Evolutionary conservation across 306 rosid genomes (phyloP).

Genomic region (Parietaria judaica): DNA sequence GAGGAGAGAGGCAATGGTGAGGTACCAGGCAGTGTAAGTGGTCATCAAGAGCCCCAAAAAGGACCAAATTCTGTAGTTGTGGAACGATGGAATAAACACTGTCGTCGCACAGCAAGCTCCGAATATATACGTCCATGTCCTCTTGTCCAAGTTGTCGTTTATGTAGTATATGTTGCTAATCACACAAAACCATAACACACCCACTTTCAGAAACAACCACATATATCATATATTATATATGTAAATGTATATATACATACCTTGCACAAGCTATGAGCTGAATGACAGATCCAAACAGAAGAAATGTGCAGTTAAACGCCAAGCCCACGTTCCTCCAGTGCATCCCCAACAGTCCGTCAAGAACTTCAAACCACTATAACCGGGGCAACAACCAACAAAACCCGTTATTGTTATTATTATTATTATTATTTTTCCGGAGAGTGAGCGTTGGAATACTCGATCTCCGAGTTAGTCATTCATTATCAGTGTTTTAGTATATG

Average conservation of each 20-base stretch:
- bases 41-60: conserved; percentile 93
- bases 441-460: no score
- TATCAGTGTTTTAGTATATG: no score
- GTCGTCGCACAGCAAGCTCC: conserved; percentile 99
- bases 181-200: conserved; percentile 1
- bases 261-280: conserved; percentile 99
- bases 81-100: conserved; percentile 93
- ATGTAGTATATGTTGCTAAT: conserved; percentile 90
- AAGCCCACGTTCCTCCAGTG: conserved; percentile 98
- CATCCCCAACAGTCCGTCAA: conserved; percentile 94
- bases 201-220: conserved; percentile 4
- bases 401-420: neutral
- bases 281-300: conserved; percentile 98
- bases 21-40: conserved; percentile 99
- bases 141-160: conserved; percentile 93
- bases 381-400: neutral
- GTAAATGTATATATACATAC: conserved; percentile 22
- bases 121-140: conserved; percentile 97
- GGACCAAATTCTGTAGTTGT: conserved; percentile 96
- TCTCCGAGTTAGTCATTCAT: no score
- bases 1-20: conserved; percentile 69
- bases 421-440: no score
- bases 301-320: conserved; percentile 97
- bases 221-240: neutral
- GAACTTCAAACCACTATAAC: conserved; percentile 92